Conservation (phyloP, 805 yeast genomes). For the Metschnikowia bowlesiae region DNA sequence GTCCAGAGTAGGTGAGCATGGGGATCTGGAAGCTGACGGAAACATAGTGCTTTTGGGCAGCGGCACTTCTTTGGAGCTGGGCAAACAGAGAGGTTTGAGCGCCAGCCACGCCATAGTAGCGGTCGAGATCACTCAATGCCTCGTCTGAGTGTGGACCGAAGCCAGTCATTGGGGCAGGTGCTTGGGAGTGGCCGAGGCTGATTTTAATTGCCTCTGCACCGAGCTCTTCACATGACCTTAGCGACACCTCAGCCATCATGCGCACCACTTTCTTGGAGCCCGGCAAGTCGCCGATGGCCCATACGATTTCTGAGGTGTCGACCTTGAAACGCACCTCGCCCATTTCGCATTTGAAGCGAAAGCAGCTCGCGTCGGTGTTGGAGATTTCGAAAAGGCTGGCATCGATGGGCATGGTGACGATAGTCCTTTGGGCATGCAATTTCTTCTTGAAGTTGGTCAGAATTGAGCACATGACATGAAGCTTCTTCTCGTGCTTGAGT, state of each 20-base stretch:
- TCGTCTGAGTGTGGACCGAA: neutral
- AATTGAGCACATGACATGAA: conserved; percentile 34
- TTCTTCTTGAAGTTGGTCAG: conserved; percentile 33
- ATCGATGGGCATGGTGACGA: conserved; percentile 31
- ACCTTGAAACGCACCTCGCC: conserved; percentile 73
- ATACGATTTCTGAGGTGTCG: conserved; percentile 62
- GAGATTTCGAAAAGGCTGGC: conserved; percentile 30
- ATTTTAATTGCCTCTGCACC: neutral
- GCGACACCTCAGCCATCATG: conserved; percentile 51
- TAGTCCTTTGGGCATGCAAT: conserved; percentile 28
- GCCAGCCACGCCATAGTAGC: conserved; percentile 35
- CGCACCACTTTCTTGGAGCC: conserved; percentile 50
- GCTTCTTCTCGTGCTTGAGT: conserved; percentile 16
- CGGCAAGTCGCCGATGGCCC: conserved; percentile 66
- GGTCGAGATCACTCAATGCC: conserved; percentile 18
- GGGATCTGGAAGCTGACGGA: conserved; percentile 32
- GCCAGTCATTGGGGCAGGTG: neutral
- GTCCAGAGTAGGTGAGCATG: conserved; percentile 58
- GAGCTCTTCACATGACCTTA: conserved; percentile 1
- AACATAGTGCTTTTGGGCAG: conserved; percentile 15
- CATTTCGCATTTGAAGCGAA: conserved; percentile 49
- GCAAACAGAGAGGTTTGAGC: conserved; percentile 25
- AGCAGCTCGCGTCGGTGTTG: conserved; percentile 9
- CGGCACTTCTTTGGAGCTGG: conserved; percentile 12
- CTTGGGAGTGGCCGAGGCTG: neutral